A percentile compares a stretch with the other conserved stretches of the same genome.
Conservation (phyloP, 148 eudicot genomes). For the Camellia japonica region DNA sequence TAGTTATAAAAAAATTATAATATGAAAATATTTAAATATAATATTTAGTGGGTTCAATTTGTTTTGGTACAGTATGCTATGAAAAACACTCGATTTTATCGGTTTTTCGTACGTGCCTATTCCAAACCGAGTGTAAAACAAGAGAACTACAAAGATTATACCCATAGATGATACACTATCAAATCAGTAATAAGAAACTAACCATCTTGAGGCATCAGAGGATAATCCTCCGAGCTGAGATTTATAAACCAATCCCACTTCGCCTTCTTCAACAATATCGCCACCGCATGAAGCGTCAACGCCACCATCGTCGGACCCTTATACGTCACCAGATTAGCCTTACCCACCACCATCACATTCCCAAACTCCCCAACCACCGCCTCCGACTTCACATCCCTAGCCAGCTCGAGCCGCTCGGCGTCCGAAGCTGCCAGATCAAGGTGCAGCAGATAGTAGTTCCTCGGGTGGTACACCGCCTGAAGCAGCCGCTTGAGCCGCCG, state of each 20-base stretch:
- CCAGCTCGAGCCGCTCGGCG: constrained; percentile 34
- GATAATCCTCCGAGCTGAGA: constrained; percentile 79
- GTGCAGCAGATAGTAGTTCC: constrained; percentile 70
- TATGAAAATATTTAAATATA: no score
- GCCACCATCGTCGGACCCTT: constrained; percentile 75
- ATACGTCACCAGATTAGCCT: constrained; percentile 61
- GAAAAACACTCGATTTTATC: no score
- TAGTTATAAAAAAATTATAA: no score
- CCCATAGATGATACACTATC: no score
- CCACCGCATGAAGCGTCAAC: constrained; percentile 52
- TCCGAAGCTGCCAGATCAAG: constrained; percentile 58
- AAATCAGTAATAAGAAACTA: constrained; percentile 2
- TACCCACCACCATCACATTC: constrained; percentile 74
- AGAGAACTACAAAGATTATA: no score
- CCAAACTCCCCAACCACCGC: constrained; percentile 29
- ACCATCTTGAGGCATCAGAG: constrained; percentile 82
- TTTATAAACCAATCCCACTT: constrained; percentile 93
- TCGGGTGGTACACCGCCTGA: constrained; percentile 68
- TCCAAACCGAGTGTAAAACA: no score
- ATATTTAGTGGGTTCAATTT: no score
- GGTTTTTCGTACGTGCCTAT: no score
- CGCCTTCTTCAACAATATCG: constrained; percentile 53
- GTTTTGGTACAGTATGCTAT: no score
- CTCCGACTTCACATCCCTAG: constrained; percentile 43
- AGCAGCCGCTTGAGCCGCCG: constrained; percentile 53